These are phyloP conservation scores for Akanthomyces muscarius DNA, from an alignment of 2,329 filamentous ascomycete genomes.

Conservation along the genomic window DNA sequence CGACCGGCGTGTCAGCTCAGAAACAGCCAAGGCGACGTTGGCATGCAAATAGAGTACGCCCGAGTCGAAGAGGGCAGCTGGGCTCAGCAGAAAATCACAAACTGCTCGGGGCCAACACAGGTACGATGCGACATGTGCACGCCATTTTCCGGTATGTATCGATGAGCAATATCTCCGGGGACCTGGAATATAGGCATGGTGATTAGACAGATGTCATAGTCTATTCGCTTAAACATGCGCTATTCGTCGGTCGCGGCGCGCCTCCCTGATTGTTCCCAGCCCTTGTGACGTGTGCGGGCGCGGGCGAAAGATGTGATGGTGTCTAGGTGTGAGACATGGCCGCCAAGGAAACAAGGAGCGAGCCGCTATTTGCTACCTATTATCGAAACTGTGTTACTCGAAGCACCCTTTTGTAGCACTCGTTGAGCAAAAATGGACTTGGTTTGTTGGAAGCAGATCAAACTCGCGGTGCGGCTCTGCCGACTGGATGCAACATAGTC, in stretches of 20 bases:
- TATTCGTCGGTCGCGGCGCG: neutral
- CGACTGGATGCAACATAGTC: neutral
- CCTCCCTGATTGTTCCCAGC: neutral
- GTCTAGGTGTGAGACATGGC: constrained; percentile 2
- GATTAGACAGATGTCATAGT: neutral
- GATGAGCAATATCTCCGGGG: too few species aligned
- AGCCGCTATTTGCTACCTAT: neutral
- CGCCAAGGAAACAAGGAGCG: neutral
- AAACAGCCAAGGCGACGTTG: neutral
- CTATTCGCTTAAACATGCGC: neutral
- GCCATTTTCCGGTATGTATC: neutral
- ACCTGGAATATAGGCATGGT: too few species aligned
- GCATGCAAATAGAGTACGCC: neutral
- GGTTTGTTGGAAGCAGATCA: neutral
- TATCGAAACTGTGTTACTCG: neutral
- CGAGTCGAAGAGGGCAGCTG: neutral
- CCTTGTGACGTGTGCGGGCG: too few species aligned
- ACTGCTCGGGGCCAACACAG: neutral
- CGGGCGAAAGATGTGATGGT: neutral
- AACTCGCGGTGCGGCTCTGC: neutral
- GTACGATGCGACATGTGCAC: too few species aligned
- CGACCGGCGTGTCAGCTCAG: neutral
- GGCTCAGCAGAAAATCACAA: neutral
- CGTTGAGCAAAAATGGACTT: neutral
- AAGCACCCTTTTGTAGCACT: neutral